These are phyloP conservation scores for Fulvia fulva DNA, from an alignment of 2,329 filamentous ascomycete species.

Conservation along the genomic window DNA sequence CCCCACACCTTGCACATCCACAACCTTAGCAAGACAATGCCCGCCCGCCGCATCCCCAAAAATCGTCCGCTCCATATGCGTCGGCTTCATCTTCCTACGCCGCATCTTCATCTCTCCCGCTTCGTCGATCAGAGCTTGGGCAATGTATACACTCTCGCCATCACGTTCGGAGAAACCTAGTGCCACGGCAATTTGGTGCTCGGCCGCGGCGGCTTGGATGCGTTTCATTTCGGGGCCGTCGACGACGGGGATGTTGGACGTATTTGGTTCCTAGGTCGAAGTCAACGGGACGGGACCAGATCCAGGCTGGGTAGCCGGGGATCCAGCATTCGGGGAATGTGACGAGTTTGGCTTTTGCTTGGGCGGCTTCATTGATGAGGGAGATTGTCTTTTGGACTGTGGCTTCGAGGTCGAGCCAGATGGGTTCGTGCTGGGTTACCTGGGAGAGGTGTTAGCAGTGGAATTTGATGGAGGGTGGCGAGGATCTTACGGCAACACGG, in stretches of 20 bases:
- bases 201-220: slow-evolving; percentile 37
- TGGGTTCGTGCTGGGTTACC: slow-evolving; percentile 56
- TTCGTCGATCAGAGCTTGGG: slow-evolving; percentile 37
- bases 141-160: slow-evolving; percentile 39
- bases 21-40: slow-evolving; percentile 35
- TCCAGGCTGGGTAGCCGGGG: slow-evolving; percentile 43
- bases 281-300: slow-evolving; percentile 45
- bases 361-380: slow-evolving; percentile 54
- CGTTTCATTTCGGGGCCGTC: slow-evolving; percentile 42
- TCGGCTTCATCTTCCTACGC: slow-evolving; percentile 42
- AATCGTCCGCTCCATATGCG: slow-evolving; percentile 43
- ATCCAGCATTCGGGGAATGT: slow-evolving; percentile 48
- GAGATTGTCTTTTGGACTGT: slow-evolving; percentile 55
- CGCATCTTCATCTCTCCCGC: slow-evolving; percentile 36
- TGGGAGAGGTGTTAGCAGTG: slow-evolving; percentile 34
- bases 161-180: slow-evolving; percentile 41
- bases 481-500: slow-evolving; percentile 19
- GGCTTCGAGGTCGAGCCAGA: slow-evolving; percentile 56
- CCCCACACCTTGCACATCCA: slow-evolving; percentile 30
- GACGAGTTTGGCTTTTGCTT: slow-evolving; percentile 52
- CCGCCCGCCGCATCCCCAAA: slow-evolving; percentile 39
- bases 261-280: slow-evolving; percentile 39
- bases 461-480: background rate
- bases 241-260: slow-evolving; percentile 40
- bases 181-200: slow-evolving; percentile 35